Evolutionary conservation across 208 protist genomes (phyloP).

Genomic region (Leishmania gerbilli): DNA sequence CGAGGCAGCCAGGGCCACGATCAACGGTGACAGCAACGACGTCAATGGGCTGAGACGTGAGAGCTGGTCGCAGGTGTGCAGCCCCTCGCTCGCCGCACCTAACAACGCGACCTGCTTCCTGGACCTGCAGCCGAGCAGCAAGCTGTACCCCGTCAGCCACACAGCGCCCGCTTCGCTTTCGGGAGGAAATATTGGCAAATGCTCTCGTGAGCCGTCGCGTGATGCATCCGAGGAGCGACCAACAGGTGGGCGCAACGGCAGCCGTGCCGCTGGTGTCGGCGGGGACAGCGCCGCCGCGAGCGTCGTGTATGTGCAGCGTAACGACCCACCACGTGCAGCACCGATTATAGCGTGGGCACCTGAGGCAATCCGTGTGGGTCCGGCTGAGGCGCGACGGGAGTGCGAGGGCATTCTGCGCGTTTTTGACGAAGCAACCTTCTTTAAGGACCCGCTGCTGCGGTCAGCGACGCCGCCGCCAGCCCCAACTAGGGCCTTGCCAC

Average conservation of each 20-base stretch:
- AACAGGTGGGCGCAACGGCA: neutral
- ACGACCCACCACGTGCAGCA: constrained; percentile 28
- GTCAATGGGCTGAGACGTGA: neutral
- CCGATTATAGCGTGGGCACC: constrained; percentile 75
- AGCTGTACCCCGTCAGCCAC: neutral
- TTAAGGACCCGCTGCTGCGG: constrained; percentile 29
- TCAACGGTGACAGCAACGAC: neutral
- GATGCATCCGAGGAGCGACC: neutral
- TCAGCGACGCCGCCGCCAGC: neutral
- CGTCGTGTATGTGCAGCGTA: constrained; percentile 27
- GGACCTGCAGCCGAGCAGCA: neutral
- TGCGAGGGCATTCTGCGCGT: constrained; percentile 39
- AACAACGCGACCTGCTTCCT: constrained; percentile 8
- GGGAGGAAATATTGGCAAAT: neutral
- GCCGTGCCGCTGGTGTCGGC: neutral
- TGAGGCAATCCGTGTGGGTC: constrained; percentile 37
- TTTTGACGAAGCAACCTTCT: constrained; percentile 48
- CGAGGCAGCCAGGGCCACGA: neutral
- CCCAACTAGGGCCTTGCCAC: no score
- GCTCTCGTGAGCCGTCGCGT: neutral
- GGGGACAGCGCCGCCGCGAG: neutral
- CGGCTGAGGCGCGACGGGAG: constrained; percentile 27
- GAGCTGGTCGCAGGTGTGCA: neutral
- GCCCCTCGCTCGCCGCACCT: neutral
- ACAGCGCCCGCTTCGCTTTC: neutral